Base-by-base conservation (phyloP, 2,329 filamentous ascomycete genomes). In the Verticillium longisporum region DNA sequence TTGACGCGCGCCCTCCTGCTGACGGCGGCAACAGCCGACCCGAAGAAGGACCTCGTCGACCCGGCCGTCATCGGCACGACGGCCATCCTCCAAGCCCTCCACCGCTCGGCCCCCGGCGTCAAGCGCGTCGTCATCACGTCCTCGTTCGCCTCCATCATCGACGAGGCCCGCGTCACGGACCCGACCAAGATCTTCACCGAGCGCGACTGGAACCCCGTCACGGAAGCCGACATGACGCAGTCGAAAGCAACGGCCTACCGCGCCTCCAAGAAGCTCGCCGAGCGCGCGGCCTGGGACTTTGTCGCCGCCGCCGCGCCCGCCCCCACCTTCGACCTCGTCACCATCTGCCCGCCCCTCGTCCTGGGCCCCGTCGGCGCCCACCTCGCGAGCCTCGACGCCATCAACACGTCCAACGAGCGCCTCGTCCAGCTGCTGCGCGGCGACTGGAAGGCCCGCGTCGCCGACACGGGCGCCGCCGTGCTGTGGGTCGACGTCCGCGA, bases 81-180 rank as follows among this genome's bases (percentile, higher is more conserved):
- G 66, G 88, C 88, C 37, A 85, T 95, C 60, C 86, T 91, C 38
- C 83, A 88, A 65, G 87, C 90, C 18, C 80, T 94, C 64, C 86
- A 88, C 68, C 77, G 78, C 63, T 65, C 83, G 71, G 70, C 82
- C 1, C 82, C 82, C 0, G 65, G 65, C 6, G 89, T 96, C 59
- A 91, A 88, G 75, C 83, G 88, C 62, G 88, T 96, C 14, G 87
- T 89, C 61, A 72, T 87, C 56, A 85, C 82, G 15, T 82, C 79
- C 41, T 84, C 82, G 37, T 84, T 85, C 69, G 82, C 82, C 21
- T 75, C 82, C 63, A 78, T 85, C 66, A 55, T 84, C 15, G 70
- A 78, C 63, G 73, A 74, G 45, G 65, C 68, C 15, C 69, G 71
- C 55, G 61, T 78, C 10, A 57, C 59, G 2, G 74, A 83, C 68